A percentile compares a stretch with the other conserved stretches of the same genome.
Conservation (phyloP, 192 early-diverging fungal genomes). For the Chytriomyces confervae region DNA sequence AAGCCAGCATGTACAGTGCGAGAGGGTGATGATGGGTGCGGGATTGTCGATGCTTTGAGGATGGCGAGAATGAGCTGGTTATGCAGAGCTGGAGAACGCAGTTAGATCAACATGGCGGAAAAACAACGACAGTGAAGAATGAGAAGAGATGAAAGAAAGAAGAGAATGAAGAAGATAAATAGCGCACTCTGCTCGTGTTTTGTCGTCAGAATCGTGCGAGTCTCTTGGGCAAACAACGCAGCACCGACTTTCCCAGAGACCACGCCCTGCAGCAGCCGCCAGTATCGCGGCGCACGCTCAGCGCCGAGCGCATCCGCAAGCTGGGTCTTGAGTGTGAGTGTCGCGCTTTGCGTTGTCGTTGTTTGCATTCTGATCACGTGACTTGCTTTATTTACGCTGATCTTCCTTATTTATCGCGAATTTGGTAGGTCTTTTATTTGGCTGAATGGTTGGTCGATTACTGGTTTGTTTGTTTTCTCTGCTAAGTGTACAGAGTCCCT, state of each 20-base stretch:
- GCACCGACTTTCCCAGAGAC: constrained; percentile 32
- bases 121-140: neutral
- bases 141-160: neutral
- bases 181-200: constrained; percentile 33
- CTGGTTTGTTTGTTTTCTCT: too few relatives aligned
- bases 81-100: constrained; percentile 31
- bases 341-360: neutral
- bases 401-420: too few relatives aligned
- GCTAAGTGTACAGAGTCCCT: too few relatives aligned
- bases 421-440: too few relatives aligned
- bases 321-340: constrained; percentile 47
- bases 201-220: constrained; percentile 23
- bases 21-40: neutral
- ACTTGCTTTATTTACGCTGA: too few relatives aligned
- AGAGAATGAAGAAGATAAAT: neutral
- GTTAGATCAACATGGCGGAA: neutral
- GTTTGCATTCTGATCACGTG: too few relatives aligned
- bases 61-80: constrained; percentile 49
- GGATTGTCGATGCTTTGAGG: constrained; percentile 28
- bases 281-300: constrained; percentile 48
- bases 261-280: constrained; percentile 47
- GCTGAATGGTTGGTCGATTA: too few relatives aligned
- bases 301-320: constrained; percentile 45
- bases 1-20: neutral
- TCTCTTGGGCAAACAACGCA: constrained; percentile 34